Conservation (phyloP, 2,329 filamentous ascomycete genomes). For the Fusarium sp. region DNA sequence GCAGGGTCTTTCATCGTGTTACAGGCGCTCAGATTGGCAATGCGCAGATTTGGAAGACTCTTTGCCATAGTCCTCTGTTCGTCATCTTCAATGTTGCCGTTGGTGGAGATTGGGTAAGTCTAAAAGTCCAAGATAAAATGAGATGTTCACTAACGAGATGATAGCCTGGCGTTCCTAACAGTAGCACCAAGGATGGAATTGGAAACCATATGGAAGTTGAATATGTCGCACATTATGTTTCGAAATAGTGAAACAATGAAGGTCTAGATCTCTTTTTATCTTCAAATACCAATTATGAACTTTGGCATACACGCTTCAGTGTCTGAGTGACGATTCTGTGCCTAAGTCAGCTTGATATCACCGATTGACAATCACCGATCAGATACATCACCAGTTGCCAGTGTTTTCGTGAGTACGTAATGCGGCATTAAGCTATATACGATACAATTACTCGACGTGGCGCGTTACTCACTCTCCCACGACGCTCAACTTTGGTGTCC, state of each 20-base stretch:
- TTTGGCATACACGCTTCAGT: neutral
- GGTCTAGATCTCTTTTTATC: neutral
- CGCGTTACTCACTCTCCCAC: constrained; percentile 32
- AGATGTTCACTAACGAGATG: constrained; percentile 5
- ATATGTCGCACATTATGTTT: constrained; percentile 61
- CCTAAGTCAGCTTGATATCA: too few relatives aligned
- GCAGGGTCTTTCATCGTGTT: constrained; percentile 57
- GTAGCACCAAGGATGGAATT: constrained; percentile 58
- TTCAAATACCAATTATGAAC: constrained; percentile 5
- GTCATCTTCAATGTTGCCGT: constrained; percentile 68
- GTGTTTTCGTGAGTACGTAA: neutral
- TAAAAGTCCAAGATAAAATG: rapidly evolving
- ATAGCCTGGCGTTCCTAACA: constrained; percentile 63
- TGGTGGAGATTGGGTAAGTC: constrained; percentile 65
- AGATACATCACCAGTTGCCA: neutral
- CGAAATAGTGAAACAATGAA: constrained; percentile 26
- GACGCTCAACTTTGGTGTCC: constrained; percentile 20
- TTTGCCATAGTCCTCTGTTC: constrained; percentile 64
- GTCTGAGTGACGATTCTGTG: too few relatives aligned
- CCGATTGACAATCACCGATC: too few relatives aligned
- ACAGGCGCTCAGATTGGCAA: constrained; percentile 60
- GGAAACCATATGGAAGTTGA: constrained; percentile 65
- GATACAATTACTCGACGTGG: neutral
- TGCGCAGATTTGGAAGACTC: constrained; percentile 60
- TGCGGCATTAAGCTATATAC: neutral